Evolutionary conservation across 768 basidiomycete genomes (phyloP).

Genomic region (Tephrocybe sp.): DNA sequence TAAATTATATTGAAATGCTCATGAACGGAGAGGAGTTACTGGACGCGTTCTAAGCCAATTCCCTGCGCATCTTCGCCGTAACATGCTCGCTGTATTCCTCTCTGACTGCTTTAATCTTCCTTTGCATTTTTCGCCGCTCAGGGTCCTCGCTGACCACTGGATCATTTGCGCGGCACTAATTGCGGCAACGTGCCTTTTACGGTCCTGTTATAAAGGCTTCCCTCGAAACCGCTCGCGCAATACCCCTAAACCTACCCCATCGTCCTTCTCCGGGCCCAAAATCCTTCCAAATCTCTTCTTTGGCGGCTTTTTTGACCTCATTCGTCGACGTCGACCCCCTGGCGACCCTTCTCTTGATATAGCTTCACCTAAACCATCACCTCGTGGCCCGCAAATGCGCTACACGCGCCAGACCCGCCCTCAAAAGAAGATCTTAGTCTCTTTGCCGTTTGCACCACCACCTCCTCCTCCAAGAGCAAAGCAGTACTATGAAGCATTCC

Average conservation of each 20-base stretch:
- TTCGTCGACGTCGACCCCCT: slow-evolving; percentile 10
- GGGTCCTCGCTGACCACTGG: slow-evolving; percentile 13
- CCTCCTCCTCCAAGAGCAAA: slow-evolving; percentile 21
- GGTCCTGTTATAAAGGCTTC: slow-evolving; percentile 25
- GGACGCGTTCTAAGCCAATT: too few relatives aligned
- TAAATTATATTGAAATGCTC: slow-evolving; percentile 1
- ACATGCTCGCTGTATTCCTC: slow-evolving; percentile 9
- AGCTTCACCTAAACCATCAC: neutral
- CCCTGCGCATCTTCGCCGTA: slow-evolving; percentile 3
- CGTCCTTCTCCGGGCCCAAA: too few relatives aligned
- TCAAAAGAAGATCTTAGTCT: slow-evolving; percentile 18
- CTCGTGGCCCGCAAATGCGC: slow-evolving; percentile 10
- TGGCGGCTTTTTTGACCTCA: slow-evolving; percentile 8
- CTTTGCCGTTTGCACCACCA: slow-evolving; percentile 5
- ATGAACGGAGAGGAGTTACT: neutral
- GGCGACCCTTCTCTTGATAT: slow-evolving; percentile 1
- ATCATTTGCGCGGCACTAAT: slow-evolving; percentile 16
- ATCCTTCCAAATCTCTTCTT: slow-evolving; percentile 1
- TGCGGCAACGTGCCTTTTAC: slow-evolving; percentile 29
- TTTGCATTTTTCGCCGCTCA: slow-evolving; percentile 1
- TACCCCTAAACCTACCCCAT: neutral
- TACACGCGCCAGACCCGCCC: slow-evolving; percentile 12
- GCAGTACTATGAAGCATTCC: slow-evolving; percentile 71
- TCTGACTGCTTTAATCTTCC: neutral
- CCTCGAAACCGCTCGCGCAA: slow-evolving; percentile 9